Percentiles rank a stretch among this genome's conserved stretches.
phyloP scores from a whole-genome alignment of 768 basidiomycete genomes.

The Tephrocybe sp. region DNA sequence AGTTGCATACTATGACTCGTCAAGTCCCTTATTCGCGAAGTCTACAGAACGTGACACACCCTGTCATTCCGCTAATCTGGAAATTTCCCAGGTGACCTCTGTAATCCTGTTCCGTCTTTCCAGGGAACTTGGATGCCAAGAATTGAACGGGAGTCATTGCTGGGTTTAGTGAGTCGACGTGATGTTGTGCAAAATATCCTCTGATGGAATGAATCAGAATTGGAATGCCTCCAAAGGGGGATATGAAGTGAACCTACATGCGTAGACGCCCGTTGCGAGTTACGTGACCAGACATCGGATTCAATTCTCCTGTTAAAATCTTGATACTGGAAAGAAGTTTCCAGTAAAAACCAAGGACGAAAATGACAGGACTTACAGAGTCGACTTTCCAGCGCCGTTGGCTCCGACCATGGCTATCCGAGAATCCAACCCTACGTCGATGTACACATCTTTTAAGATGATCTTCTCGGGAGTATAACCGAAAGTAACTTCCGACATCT shows the following conservation, averaged over 20 bases:
- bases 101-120: conserved; percentile 95
- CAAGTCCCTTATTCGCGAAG: not conserved
- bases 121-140: conserved; percentile 88
- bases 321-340: conserved; percentile 65
- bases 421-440: conserved; percentile 93
- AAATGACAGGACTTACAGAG: conserved; percentile 52
- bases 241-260: conserved; percentile 49
- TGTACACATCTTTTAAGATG: conserved; percentile 74
- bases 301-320: conserved; percentile 80
- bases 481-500: conserved; percentile 88
- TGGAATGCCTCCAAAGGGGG: not conserved
- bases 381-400: conserved; percentile 96
- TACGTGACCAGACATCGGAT: conserved; percentile 73
- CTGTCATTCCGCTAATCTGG: conserved; percentile 95
- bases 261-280: conserved; percentile 89
- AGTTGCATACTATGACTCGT: conserved; percentile 59
- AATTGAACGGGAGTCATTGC: conserved; percentile 92
- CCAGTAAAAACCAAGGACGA: not conserved
- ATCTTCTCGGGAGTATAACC: conserved; percentile 79
- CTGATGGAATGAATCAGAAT: conserved; percentile 34
- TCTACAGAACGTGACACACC: conserved; percentile 40
- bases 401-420: conserved; percentile 94
- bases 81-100: conserved; percentile 93
- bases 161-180: conserved; percentile 87
- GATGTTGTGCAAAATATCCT: conserved; percentile 93